Evolutionary conservation across 257 asterid species (phyloP).

Genomic region (Nicotiana benthamiana): DNA sequence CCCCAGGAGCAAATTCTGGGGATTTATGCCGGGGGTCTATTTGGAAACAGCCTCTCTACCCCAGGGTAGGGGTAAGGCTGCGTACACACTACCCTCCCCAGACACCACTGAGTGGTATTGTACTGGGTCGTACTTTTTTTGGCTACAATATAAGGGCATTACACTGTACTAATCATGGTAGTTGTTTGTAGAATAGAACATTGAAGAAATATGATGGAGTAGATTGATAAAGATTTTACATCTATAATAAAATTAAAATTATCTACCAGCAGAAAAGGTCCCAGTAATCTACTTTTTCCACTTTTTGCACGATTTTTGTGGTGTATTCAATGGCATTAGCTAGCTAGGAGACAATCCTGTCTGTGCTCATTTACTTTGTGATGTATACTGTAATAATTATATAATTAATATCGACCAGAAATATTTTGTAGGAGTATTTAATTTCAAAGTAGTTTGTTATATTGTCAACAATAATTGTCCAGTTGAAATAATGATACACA

Average conservation of each 20-base stretch:
- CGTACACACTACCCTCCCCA: no score
- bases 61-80: no score
- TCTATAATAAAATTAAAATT: neutral
- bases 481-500: neutral
- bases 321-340: neutral
- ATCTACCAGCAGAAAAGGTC: neutral
- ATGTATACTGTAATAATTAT: neutral
- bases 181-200: neutral
- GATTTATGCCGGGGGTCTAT: no score
- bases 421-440: no score
- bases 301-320: neutral
- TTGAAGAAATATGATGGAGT: neutral
- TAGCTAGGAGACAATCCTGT: neutral
- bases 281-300: neutral
- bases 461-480: neutral
- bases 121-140: no score
- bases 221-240: neutral
- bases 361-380: neutral
- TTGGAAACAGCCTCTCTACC: no score
- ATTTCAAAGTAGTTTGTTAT: neutral
- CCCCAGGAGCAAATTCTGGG: no score
- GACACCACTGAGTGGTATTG: no score
- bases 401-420: neutral
- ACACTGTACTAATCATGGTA: neutral
- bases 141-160: neutral